Conservation (phyloP, 768 basidiomycete genomes). For the Leucosporidium scottii region DNA sequence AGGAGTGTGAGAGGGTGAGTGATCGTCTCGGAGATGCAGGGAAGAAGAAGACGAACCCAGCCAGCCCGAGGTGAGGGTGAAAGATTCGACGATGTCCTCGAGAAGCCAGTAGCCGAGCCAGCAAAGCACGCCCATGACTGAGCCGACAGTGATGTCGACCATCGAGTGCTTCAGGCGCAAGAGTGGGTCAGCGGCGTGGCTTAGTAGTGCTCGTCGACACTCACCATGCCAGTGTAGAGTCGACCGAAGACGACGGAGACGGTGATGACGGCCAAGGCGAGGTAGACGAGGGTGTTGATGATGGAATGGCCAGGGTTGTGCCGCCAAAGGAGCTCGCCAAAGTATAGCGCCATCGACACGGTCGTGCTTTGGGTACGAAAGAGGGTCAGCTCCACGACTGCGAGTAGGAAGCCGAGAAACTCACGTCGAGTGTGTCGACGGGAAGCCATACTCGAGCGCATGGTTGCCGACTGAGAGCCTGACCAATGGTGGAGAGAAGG, state of each 20-base stretch:
- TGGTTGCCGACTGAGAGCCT: constrained; percentile 44
- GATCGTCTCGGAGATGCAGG: not conserved
- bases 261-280: constrained; percentile 36
- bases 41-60: not conserved
- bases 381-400: too few species aligned
- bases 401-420: too few species aligned
- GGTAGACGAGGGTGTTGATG: not conserved
- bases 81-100: constrained; percentile 6
- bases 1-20: not conserved
- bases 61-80: not conserved
- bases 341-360: constrained; percentile 78
- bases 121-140: constrained; percentile 27
- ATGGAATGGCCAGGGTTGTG: not conserved
- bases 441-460: constrained; percentile 75
- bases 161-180: constrained; percentile 28
- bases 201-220: not conserved
- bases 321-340: constrained; percentile 42
- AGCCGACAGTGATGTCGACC: constrained; percentile 23
- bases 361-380: constrained; percentile 48
- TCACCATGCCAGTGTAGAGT: constrained; percentile 40
- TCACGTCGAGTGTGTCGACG: constrained; percentile 80
- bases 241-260: constrained; percentile 41
- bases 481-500: constrained; percentile 83
- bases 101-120: constrained; percentile 22
- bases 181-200: not conserved